These are phyloP conservation scores for Ogataea polymorpha DNA, from an alignment of 805 yeast genomes.

Conservation along the genomic window DNA sequence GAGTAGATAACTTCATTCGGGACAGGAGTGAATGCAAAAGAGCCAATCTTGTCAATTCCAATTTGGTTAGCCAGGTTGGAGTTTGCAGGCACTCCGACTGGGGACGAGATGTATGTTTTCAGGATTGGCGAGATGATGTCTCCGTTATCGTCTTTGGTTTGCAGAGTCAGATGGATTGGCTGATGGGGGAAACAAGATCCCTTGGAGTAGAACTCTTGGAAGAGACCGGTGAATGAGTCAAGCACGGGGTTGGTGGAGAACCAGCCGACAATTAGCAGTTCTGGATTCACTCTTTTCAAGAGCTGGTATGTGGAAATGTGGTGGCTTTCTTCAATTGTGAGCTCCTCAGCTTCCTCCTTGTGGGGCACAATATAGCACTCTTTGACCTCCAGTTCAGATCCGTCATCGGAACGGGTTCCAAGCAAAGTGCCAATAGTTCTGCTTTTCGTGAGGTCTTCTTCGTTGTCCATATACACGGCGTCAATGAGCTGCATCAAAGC, in stretches of 20 bases:
- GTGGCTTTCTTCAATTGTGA: constrained; percentile 72
- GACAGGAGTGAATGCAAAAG: constrained; percentile 72
- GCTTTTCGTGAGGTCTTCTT: constrained; percentile 38
- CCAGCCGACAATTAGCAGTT: constrained; percentile 82
- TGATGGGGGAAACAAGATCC: constrained; percentile 74
- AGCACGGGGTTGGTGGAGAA: constrained; percentile 59
- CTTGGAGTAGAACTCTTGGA: constrained; percentile 76
- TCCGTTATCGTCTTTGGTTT: constrained; percentile 47
- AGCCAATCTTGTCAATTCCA: constrained; percentile 39
- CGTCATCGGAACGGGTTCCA: constrained; percentile 82
- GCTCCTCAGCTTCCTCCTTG: constrained; percentile 68
- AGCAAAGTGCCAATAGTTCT: constrained; percentile 80
- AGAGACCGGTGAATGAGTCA: constrained; percentile 69
- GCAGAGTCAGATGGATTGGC: constrained; percentile 74
- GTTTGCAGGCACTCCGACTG: constrained; percentile 55
- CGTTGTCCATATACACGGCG: constrained; percentile 56
- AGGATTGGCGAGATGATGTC: constrained; percentile 52
- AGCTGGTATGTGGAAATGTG: constrained; percentile 68
- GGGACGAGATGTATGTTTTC: constrained; percentile 72
- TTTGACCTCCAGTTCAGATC: constrained; percentile 66
- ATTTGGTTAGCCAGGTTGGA: constrained; percentile 35
- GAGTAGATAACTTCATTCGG: constrained; percentile 61
- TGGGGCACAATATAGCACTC: constrained; percentile 83
- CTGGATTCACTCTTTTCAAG: constrained; percentile 75
- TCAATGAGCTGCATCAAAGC: constrained; percentile 77